Percentiles rank a stretch among this genome's conserved stretches.
These are phyloP conservation scores for Sugiyamaella marilandica DNA, from an alignment of 805 yeast genomes.

Conservation along the genomic window DNA sequence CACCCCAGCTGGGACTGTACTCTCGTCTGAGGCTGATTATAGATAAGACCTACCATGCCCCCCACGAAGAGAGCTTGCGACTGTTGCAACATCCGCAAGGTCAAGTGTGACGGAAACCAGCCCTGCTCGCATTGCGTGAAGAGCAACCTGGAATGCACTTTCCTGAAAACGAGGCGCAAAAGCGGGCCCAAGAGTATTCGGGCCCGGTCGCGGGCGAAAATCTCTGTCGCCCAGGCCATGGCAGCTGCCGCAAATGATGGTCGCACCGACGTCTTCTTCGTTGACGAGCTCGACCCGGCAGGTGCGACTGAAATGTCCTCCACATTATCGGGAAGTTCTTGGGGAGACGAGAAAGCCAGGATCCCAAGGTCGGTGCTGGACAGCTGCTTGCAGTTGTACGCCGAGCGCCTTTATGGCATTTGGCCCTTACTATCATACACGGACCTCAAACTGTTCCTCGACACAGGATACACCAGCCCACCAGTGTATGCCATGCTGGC, in stretches of 20 bases:
- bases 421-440: slow-evolving; percentile 13
- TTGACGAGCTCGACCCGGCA: background rate
- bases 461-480: slow-evolving; percentile 2
- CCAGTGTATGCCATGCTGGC: slow-evolving; percentile 8
- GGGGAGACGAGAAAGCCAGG: background rate
- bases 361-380: slow-evolving; percentile 3
- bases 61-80: slow-evolving; percentile 25
- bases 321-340: background rate
- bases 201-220: slow-evolving; percentile 5
- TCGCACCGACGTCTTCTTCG: background rate
- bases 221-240: slow-evolving; percentile 7
- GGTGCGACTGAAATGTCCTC: background rate
- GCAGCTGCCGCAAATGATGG: background rate
- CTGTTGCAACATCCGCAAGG: slow-evolving; percentile 15
- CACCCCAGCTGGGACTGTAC: too few species aligned
- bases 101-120: slow-evolving; percentile 12
- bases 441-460: slow-evolving; percentile 7
- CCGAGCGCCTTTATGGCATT: slow-evolving; percentile 13
- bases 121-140: slow-evolving; percentile 14
- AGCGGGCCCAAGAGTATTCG: slow-evolving; percentile 15
- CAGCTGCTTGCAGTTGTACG: slow-evolving; percentile 6
- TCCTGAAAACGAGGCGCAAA: slow-evolving; percentile 8
- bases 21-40: too few species aligned
- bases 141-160: slow-evolving; percentile 13
- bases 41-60: slow-evolving; percentile 25